These are phyloP conservation scores for Pichia kudriavzevii DNA, from an alignment of 1,139 yeast genomes.

Conservation along the genomic window DNA sequence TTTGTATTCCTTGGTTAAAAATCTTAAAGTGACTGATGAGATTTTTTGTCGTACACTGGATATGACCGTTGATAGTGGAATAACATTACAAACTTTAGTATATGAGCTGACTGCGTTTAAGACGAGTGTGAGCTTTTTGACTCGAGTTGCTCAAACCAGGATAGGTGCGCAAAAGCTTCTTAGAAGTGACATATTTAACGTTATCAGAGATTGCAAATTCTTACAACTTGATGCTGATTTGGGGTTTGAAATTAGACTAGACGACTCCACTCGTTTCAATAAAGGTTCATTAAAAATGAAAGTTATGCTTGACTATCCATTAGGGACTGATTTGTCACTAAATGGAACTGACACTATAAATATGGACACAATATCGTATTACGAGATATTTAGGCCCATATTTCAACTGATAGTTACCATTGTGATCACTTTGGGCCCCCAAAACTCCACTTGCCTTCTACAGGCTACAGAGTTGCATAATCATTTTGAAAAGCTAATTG, in stretches of 20 bases:
- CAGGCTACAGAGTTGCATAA: constrained; percentile 48
- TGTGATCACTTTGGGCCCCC: constrained; percentile 70
- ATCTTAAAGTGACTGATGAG: constrained; percentile 63
- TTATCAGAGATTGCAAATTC: constrained; percentile 50
- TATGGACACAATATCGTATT: constrained; percentile 38
- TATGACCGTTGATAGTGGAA: constrained; percentile 16
- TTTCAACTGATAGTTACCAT: constrained; percentile 68
- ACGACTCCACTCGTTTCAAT: constrained; percentile 12
- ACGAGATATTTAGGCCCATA: constrained; percentile 68
- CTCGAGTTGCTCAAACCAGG: constrained; percentile 69
- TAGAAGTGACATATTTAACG: constrained; percentile 64
- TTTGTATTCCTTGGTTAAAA: constrained; percentile 54
- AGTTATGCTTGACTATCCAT: constrained; percentile 46
- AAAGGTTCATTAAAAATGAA: constrained; percentile 32
- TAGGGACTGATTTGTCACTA: constrained; percentile 21
- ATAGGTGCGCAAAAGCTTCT: constrained; percentile 70
- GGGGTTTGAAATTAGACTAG: constrained; percentile 45
- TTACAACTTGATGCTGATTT: constrained; percentile 72
- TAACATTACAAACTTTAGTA: constrained; percentile 46
- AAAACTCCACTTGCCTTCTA: constrained; percentile 54
- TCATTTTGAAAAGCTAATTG: constrained; percentile 49
- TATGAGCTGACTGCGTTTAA: constrained; percentile 75
- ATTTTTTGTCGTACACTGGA: constrained; percentile 36
- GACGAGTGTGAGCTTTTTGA: constrained; percentile 58
- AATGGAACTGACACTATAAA: neutral